Evolutionary conservation across 2,329 filamentous ascomycete genomes (phyloP), one percentile per base, ranked within the genome.

Genomic region (Colletotrichum zoysiae): DNA sequence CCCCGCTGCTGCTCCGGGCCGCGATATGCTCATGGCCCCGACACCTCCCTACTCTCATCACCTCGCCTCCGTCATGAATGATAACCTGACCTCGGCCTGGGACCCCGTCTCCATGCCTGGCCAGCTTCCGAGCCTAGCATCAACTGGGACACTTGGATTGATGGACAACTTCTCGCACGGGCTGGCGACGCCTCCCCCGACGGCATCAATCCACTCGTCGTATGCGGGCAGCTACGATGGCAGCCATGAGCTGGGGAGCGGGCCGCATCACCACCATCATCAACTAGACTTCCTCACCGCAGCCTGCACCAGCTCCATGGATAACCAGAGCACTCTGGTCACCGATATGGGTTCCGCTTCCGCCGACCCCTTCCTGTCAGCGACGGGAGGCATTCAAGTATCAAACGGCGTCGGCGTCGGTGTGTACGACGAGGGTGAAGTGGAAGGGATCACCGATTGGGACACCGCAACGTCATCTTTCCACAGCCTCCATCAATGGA

Each of bases 161-260:
- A 82, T 88, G 30, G 86, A 88, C 73, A 82, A 82, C n/a, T 88
- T 86, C 73, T 80, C 84, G 26, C 83, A 84, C 70, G 87, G 86
- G 2, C 84, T 90, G 23, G 85, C 84, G 38, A 90, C 89, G 7
- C 88, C 89, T 33, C 88, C 88, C 4, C 87, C 86, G 5, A 87
- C 85, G 2, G 87, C 86, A 1, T 84, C 84, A 1, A 78, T 90
- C 18, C 83, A 86, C 33, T 82, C 82, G 48, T 82, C 84, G 0
- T 87, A 86, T 75, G 81, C 84, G 53, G 76, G 80, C 20, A 82
- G 82, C 71, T 87, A 87, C 76, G 85, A 87, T 40, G 78, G 75
- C 42, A 77, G 63, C 26, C 66, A 73, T 20, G 67, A 74, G 42
- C 67, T 69, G 44, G 44, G 64, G 9, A 58, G 50, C 48, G 74